Evolutionary conservation across 2,329 filamentous ascomycete species (phyloP).

Genomic region (Stylonectria norvegica): DNA sequence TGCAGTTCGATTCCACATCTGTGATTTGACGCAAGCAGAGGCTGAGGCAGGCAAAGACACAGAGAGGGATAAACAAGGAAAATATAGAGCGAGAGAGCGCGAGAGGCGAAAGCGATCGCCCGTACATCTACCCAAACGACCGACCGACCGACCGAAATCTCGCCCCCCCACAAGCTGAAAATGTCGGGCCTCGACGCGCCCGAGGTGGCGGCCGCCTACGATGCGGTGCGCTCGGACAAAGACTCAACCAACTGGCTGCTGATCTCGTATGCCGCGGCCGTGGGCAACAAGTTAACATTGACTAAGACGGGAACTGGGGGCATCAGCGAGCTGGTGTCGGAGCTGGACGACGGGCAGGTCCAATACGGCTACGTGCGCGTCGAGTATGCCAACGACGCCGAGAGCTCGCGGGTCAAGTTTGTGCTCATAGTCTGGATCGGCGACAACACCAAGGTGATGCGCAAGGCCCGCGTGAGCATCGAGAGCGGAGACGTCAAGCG

Average conservation of each 20-base stretch:
- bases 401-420: slow-evolving; percentile 67
- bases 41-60: neutral
- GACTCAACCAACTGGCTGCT: slow-evolving; percentile 64
- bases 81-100: too few species aligned
- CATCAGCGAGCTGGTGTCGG: slow-evolving; percentile 52
- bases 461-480: slow-evolving; percentile 65
- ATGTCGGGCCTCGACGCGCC: slow-evolving; percentile 58
- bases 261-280: slow-evolving; percentile 55
- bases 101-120: too few species aligned
- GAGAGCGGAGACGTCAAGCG: slow-evolving; percentile 64
- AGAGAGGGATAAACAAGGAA: neutral
- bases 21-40: neutral
- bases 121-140: neutral
- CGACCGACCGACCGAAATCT: neutral
- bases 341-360: slow-evolving; percentile 57
- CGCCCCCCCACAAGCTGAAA: too few species aligned
- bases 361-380: slow-evolving; percentile 65
- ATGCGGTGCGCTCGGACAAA: slow-evolving; percentile 65
- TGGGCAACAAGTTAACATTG: slow-evolving; percentile 55
- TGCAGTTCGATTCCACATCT: neutral
- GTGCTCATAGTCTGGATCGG: slow-evolving; percentile 67
- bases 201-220: slow-evolving; percentile 62
- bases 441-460: slow-evolving; percentile 62
- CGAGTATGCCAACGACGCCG: slow-evolving; percentile 69
- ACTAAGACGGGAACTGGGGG: slow-evolving; percentile 58